Percentiles rank a stretch among this genome's conserved stretches.
Evolutionary conservation across 1,139 yeast species (phyloP).

Genomic region (Taphrina populina): DNA sequence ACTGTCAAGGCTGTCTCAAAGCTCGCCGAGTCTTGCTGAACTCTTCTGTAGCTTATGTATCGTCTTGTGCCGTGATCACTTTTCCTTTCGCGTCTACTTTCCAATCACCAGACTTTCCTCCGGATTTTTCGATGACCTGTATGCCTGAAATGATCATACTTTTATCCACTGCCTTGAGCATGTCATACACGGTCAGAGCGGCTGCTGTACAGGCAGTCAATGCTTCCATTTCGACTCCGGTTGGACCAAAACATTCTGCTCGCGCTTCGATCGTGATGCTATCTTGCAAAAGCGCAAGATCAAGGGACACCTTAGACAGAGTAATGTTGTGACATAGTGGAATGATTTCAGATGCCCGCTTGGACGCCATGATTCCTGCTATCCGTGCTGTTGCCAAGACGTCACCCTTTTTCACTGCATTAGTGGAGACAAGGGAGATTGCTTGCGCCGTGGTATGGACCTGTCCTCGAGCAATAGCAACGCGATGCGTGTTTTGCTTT

Average conservation of each 20-base stretch:
- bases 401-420: constrained; percentile 53
- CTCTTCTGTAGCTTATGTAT: too few species aligned
- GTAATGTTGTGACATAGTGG: constrained; percentile 54
- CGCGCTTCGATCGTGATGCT: constrained; percentile 44
- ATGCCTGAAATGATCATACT: constrained; percentile 49
- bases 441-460: constrained; percentile 45
- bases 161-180: constrained; percentile 58
- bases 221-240: constrained; percentile 61
- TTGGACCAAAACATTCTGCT: constrained; percentile 52
- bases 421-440: constrained; percentile 44
- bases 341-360: constrained; percentile 50
- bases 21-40: too few species aligned
- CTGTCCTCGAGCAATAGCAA: constrained; percentile 50
- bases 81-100: too few species aligned
- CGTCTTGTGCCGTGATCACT: too few species aligned
- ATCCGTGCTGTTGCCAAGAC: constrained; percentile 52
- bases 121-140: constrained; percentile 48
- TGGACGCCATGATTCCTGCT: constrained; percentile 55
- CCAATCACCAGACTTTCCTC: constrained; percentile 46
- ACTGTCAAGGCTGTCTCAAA: too few species aligned
- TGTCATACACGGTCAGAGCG: constrained; percentile 53
- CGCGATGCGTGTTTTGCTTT: constrained; percentile 48
- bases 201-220: constrained; percentile 50
- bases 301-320: constrained; percentile 48
- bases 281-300: constrained; percentile 40